Evolutionary conservation across 2,329 filamentous ascomycete species (phyloP), one percentile per base, ranked within the genome.

Genomic region (Alternaria gaisen): DNA sequence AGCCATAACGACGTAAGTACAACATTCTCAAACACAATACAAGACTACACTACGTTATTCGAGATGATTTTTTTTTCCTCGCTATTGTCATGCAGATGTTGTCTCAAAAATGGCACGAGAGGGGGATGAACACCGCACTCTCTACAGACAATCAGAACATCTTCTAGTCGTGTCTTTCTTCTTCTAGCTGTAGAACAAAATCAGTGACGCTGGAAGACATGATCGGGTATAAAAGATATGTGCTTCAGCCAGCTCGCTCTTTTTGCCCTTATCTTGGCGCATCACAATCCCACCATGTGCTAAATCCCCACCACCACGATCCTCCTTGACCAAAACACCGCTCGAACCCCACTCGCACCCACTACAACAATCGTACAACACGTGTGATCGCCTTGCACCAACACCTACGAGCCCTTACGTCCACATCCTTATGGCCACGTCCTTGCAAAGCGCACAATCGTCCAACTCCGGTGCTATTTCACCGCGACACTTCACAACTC

Each of bases 21-120:
- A 50, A 24, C 0, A 36, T n/a, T 28, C 32, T 14, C 36, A 10
- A 14, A 16, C 8, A 50, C 14, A 36, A 22, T 28, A n/a, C 18
- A 8, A 50, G 20, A 36, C 20, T 3, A 5, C 40, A 42, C 40
- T 20, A 36, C 14, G 18, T 20, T 36, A 24, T 50, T 50, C 18
- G 30, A 50, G 46, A 8, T 24, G 46, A 11, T 34, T 24, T 30
- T 50, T 48, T 50, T 50, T 36, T 32, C n/a, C n/a, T n/a, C 11
- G 40, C 20, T 6, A 12, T 16, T 0, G 1, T 42, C 3, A 16
- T 3, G 18, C 24, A 8, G 6, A 0, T 14, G 14, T 40, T 20
- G 7, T 10, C 10, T 4, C 8, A 9, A 16, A 32, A 12, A 12
- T 36, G 32, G 12, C 11, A 14, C 32, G 0, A 18, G n/a, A 40